Evolutionary conservation across 192 early-diverging fungal genomes (phyloP), one percentile per base, ranked within the genome.

Genomic region (Chytriomyces sp.): DNA sequence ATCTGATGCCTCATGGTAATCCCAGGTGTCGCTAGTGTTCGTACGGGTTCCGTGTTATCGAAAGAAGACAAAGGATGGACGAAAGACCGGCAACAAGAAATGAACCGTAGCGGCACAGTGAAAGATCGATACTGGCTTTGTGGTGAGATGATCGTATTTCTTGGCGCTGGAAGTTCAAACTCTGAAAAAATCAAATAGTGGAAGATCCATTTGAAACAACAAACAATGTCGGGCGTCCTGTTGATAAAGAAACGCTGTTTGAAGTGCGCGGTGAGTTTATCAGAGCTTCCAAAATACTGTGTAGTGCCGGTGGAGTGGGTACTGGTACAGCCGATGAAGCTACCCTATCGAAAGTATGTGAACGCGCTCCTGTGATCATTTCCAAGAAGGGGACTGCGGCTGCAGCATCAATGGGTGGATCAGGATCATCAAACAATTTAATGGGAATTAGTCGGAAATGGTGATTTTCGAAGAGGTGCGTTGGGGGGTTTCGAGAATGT

Each of bases 31-130:
- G 76, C 77, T 0, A 78, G 80, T 61, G 77, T 82, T 3, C 45
- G 80, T 26, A 65, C 71, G 46, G 80, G 80, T 8, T 11, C 59
- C 23, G 76, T 82, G 10, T 48, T 82, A 35, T 72, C 76, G 0
- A 82, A 82, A 60, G 76, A 77, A 45, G 80, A 82, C 9, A 82
- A 82, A 48, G 76, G 76, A 9, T 82, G 80, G 80, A 82, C 76
- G 20, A 82, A 82, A 67, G 77, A 81, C 35, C 43, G 73, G 10
- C 79, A 81, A 61, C 79, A 81, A 63, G 79, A 81, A 75, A 28
- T 77, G 13, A 78, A 77, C 50, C 74, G 79, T 9, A 70, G 47
- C 57, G 79, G 80, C n/a, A 63, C 66, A 8, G 60, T 74, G 3
- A 78, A 81, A 65, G 80, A 82, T 60, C 69, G 80, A 13, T 78